Percentiles rank a stretch among this genome's conserved stretches.
These are phyloP conservation scores for Phytophthora nicotianae DNA, from an alignment of 352 stramenopile species.

Conservation along the genomic window DNA sequence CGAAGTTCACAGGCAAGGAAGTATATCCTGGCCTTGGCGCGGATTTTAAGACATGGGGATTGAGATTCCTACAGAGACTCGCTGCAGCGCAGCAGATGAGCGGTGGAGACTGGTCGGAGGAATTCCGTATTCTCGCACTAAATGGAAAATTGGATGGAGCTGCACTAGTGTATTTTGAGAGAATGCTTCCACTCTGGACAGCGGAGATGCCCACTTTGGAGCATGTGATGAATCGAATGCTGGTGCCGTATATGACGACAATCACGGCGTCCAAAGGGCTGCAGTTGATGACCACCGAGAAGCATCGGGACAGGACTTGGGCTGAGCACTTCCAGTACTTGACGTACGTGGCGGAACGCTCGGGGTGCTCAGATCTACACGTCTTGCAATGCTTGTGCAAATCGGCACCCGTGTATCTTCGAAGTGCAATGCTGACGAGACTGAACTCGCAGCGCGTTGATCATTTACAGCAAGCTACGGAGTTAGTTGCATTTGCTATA, in stretches of 20 bases:
- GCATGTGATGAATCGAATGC: slow-evolving; percentile 20
- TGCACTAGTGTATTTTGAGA: slow-evolving; percentile 8
- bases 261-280: slow-evolving; percentile 5
- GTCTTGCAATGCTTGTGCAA: slow-evolving; percentile 12
- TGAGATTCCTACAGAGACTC: slow-evolving; percentile 5
- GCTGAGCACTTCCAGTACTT: slow-evolving; percentile 21
- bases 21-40: slow-evolving; percentile 4
- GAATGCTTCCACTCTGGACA: slow-evolving; percentile 10
- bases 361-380: slow-evolving; percentile 2
- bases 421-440: neutral
- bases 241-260: slow-evolving; percentile 7
- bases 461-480: neutral
- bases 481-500: neutral
- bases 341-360: slow-evolving; percentile 14
- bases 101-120: slow-evolving; percentile 6
- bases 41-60: slow-evolving; percentile 11
- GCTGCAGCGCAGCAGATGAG: slow-evolving; percentile 8
- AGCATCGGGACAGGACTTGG: slow-evolving; percentile 9
- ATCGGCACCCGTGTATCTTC: neutral
- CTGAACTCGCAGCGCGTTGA: neutral
- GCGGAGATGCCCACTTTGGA: slow-evolving; percentile 6
- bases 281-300: slow-evolving; percentile 11
- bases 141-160: slow-evolving; percentile 2
- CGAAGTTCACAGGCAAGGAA: slow-evolving; percentile 11
- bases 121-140: neutral